Evolutionary conservation across 176 grass and related monocot species (phyloP).

Genomic region (Hordeum vulgare): MorexV3_pseudomolecules_assembly NC_058519.1:32568393-32568892

Average conservation of each 20-base stretch:
- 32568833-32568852: conserved; percentile 56
- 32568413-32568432: conserved; percentile 62
- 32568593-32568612: conserved; percentile 65
- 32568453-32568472: not conserved
- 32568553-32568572: conserved; percentile 62
- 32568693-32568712: not conserved
- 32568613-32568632: conserved; percentile 74
- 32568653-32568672: conserved; percentile 66
- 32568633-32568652: conserved; percentile 76
- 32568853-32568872: conserved; percentile 22
- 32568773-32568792: conserved; percentile 53
- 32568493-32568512: conserved; percentile 66
- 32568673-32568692: conserved; percentile 42
- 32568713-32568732: not conserved
- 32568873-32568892: conserved; percentile 54
- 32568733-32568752: conserved; percentile 13
- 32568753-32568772: conserved; percentile 60
- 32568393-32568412: conserved; percentile 44
- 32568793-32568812: conserved; percentile 79
- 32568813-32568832: conserved; percentile 72
- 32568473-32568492: conserved; percentile 16
- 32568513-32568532: conserved; percentile 87
- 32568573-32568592: conserved; percentile 45
- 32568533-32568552: conserved; percentile 60
- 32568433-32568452: not conserved